These are phyloP conservation scores for Ploettnerulaceae sp. DNA, from an alignment of 2,329 filamentous ascomycete genomes.

Conservation along the genomic window DNA sequence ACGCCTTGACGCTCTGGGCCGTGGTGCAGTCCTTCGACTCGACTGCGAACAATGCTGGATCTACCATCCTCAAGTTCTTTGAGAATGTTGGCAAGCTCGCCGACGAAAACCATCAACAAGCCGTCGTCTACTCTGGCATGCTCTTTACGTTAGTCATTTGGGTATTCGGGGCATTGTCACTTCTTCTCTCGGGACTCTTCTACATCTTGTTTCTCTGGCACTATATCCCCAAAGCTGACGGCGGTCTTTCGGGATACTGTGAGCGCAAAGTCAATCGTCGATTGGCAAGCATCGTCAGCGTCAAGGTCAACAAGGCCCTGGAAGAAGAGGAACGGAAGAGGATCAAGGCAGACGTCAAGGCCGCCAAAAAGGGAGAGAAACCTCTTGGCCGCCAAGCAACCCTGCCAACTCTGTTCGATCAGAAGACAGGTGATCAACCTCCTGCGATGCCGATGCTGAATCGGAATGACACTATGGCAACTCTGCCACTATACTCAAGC, in stretches of 20 bases:
- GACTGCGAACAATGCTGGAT: slow-evolving; percentile 50
- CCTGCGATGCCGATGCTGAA: slow-evolving; percentile 54
- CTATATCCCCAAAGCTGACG: slow-evolving; percentile 79
- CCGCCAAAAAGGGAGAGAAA: slow-evolving; percentile 51
- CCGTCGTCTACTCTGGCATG: slow-evolving; percentile 83
- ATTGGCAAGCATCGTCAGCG: slow-evolving; percentile 76
- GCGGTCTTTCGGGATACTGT: slow-evolving; percentile 79
- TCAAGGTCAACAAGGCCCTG: slow-evolving; percentile 83
- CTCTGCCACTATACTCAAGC: slow-evolving; percentile 59
- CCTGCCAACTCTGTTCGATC: slow-evolving; percentile 55
- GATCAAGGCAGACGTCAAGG: slow-evolving; percentile 44
- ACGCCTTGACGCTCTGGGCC: slow-evolving; percentile 81
- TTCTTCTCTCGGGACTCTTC: slow-evolving; percentile 70
- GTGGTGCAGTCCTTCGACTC: slow-evolving; percentile 74
- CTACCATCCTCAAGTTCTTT: slow-evolving; percentile 71
- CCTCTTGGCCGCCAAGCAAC: slow-evolving; percentile 56
- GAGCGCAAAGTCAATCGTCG: slow-evolving; percentile 85
- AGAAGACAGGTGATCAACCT: slow-evolving; percentile 48
- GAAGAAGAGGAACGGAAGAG: slow-evolving; percentile 67
- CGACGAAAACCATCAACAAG: slow-evolving; percentile 69
- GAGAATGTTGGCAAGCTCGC: slow-evolving; percentile 72
- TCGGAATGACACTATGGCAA: slow-evolving; percentile 56
- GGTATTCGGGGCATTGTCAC: slow-evolving; percentile 71
- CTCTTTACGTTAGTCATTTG: slow-evolving; percentile 86
- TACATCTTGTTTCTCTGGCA: slow-evolving; percentile 90